Percentiles rank a stretch among this genome's conserved stretches.
Conservation (phyloP, 192 early-diverging fungal species). For the Kappamyces sp. region DNA sequence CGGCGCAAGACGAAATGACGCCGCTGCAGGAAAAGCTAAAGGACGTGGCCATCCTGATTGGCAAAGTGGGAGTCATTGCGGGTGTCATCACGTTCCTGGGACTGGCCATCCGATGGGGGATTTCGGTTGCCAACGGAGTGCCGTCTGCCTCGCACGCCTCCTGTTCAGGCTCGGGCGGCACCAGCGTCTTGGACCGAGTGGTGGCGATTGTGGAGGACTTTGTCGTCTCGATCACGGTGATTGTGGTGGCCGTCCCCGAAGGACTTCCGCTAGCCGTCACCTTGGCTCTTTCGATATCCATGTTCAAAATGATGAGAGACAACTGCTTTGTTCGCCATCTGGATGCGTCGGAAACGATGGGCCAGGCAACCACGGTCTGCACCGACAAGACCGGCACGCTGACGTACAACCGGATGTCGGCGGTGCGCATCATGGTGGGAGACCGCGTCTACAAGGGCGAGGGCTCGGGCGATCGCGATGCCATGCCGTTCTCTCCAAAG, state of each 20-base stretch:
- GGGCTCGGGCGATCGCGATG: constrained; percentile 44
- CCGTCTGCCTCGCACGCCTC: neutral
- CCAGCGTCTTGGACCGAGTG: constrained; percentile 26
- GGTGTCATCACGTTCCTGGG: constrained; percentile 53
- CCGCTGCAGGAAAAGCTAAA: constrained; percentile 52
- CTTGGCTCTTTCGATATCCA: constrained; percentile 51
- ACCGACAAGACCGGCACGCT: constrained; percentile 61
- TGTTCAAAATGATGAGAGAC: constrained; percentile 63
- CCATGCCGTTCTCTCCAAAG: constrained; percentile 26
- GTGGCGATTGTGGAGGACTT: constrained; percentile 41
- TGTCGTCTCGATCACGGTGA: constrained; percentile 51
- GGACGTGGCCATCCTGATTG: constrained; percentile 50
- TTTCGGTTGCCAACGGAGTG: constrained; percentile 11
- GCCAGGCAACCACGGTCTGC: constrained; percentile 56
- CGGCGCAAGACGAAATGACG: constrained; percentile 50
- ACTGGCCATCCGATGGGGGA: constrained; percentile 47
- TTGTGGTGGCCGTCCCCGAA: constrained; percentile 60
- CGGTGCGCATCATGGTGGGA: constrained; percentile 42
- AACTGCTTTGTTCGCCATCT: constrained; percentile 60
- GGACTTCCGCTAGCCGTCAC: constrained; percentile 62
- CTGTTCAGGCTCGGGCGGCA: constrained; percentile 14
- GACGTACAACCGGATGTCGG: constrained; percentile 60
- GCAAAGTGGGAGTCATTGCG: constrained; percentile 56
- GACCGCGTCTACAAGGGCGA: constrained; percentile 43
- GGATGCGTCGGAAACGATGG: constrained; percentile 60